Evolutionary conservation across 352 stramenopile species (phyloP).

Genomic region (Albugo laibachii): DNA sequence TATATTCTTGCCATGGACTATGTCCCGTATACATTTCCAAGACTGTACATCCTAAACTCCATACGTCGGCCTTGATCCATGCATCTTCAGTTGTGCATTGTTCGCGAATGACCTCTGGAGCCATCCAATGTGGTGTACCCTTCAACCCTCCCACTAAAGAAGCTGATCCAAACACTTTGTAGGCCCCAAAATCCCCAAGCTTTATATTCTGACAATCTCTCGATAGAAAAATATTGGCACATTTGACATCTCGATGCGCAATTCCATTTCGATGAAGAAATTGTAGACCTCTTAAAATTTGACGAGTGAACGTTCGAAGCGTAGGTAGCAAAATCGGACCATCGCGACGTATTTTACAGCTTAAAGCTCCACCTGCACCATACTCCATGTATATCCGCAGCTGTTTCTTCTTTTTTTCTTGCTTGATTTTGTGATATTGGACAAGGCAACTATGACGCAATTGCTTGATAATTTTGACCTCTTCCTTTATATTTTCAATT

Average conservation of each 20-base stretch:
- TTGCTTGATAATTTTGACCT: conserved; percentile 41
- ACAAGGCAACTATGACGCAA: conserved; percentile 35
- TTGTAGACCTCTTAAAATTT: conserved; percentile 63
- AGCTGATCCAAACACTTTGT: conserved; percentile 43
- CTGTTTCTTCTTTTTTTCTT: conserved; percentile 29
- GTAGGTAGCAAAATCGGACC: conserved; percentile 21
- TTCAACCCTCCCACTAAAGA: conserved; percentile 66
- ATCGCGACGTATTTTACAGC: conserved; percentile 22
- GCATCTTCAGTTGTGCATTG: conserved; percentile 26
- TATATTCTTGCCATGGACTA: conserved; percentile 77
- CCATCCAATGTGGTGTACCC: conserved; percentile 85
- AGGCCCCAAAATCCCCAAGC: conserved; percentile 56
- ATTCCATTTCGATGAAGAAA: conserved; percentile 79
- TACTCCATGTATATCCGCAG: conserved; percentile 80
- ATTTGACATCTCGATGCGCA: conserved; percentile 78
- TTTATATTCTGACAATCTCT: conserved; percentile 22
- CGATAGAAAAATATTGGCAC: conserved; percentile 62
- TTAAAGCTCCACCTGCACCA: conserved; percentile 61
- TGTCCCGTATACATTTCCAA: conserved; percentile 87
- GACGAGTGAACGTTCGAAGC: conserved; percentile 42
- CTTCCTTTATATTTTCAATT: conserved; percentile 33
- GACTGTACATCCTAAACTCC: conserved; percentile 82
- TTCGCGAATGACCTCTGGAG: conserved; percentile 73
- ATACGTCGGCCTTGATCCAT: conserved; percentile 84
- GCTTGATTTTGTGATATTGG: conserved; percentile 30